Conservation (phyloP, 1,139 yeast genomes). For the Yamadazyma siamensis region DNA sequence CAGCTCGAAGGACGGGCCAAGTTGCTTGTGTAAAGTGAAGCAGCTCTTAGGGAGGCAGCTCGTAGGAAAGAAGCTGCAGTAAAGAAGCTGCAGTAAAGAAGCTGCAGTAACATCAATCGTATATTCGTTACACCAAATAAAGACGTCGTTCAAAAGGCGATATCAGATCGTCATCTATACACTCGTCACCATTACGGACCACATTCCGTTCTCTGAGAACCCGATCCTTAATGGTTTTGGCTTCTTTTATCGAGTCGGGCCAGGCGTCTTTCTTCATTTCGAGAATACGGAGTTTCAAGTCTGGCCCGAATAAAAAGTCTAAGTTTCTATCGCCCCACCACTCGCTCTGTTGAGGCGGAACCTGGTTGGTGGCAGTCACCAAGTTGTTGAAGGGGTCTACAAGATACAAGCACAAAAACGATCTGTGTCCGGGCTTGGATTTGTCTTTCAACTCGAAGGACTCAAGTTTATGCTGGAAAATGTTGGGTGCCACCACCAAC, state of each 20-base stretch:
- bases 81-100: no score
- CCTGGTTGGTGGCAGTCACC: constrained; percentile 28
- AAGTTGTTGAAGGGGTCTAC: constrained; percentile 34
- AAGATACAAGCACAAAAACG: constrained; percentile 39
- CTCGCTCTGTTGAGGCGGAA: constrained; percentile 40
- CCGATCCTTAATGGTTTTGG: constrained; percentile 22
- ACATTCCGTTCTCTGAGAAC: constrained; percentile 34
- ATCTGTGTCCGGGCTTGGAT: constrained; percentile 35
- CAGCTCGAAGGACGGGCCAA: constrained; percentile 21
- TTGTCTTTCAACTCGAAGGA: constrained; percentile 34
- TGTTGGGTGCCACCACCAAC: constrained; percentile 37
- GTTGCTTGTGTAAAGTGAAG: no score
- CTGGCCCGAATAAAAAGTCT: constrained; percentile 12
- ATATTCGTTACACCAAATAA: no score
- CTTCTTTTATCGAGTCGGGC: constrained; percentile 22
- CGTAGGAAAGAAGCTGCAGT: no score
- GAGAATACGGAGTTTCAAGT: constrained; percentile 9
- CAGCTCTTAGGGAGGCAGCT: no score
- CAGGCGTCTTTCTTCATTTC: constrained; percentile 11
- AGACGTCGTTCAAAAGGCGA: no score
- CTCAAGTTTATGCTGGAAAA: constrained; percentile 38
- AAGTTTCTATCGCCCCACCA: constrained; percentile 30
- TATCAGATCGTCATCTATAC: no score
- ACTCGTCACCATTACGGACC: no score
- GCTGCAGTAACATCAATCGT: no score